Evolutionary conservation across 371 early-diverging fungal species (phyloP).

Genomic region (Umbelopsis sp.): DNA sequence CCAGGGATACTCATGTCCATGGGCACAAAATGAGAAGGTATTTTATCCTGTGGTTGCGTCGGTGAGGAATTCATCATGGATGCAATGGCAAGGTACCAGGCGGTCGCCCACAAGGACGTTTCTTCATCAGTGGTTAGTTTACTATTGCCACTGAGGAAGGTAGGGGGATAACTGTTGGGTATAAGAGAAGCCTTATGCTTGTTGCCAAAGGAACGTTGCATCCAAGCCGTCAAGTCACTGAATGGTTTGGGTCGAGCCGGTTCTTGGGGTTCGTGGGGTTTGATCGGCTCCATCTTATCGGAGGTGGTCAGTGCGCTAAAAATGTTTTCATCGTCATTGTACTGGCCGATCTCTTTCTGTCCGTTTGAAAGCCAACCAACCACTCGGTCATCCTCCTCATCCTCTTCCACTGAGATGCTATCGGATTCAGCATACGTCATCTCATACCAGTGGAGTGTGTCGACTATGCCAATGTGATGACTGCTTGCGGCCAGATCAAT

Average conservation of each 20-base stretch:
- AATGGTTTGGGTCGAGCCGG: neutral
- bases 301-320: neutral
- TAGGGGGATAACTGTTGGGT: conserved; percentile 11
- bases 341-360: conserved; percentile 12
- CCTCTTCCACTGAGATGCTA: neutral
- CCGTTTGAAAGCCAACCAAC: conserved; percentile 7
- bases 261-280: conserved; percentile 18
- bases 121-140: conserved; percentile 10
- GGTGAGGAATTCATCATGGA: conserved; percentile 9
- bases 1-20: conserved; percentile 15
- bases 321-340: conserved; percentile 15
- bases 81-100: conserved; percentile 10
- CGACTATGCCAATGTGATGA: neutral
- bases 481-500: conserved; percentile 30
- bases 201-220: conserved; percentile 9
- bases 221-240: conserved; percentile 7
- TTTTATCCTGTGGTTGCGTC: neutral
- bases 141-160: conserved; percentile 12
- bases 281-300: conserved; percentile 6
- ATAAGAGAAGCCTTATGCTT: conserved; percentile 17
- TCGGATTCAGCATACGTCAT: neutral
- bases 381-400: neutral
- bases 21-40: neutral
- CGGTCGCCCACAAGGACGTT: neutral
- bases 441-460: neutral